Evolutionary conservation across 257 asterid species (phyloP).

Genomic region (Datura wrightii): DNA sequence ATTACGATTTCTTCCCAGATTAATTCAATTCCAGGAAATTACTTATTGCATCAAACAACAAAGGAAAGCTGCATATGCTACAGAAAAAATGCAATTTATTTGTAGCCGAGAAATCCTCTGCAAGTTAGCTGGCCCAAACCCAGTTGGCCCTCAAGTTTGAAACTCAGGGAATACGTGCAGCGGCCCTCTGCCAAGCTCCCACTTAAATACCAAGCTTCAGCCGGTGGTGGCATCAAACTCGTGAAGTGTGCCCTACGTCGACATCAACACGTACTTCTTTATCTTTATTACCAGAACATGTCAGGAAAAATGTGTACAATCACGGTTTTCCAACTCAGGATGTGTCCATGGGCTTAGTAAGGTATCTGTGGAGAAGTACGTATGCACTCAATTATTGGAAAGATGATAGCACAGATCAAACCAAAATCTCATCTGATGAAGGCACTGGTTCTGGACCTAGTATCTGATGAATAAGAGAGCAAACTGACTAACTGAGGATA

Average conservation of each 20-base stretch:
- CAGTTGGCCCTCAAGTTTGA: constrained; percentile 12
- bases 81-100: background rate
- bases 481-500: constrained; percentile 2
- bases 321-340: background rate
- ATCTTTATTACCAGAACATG: background rate
- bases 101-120: background rate
- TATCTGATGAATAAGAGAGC: background rate
- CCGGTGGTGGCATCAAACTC: background rate
- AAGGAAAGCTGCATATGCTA: constrained; percentile 22
- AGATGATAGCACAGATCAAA: constrained; percentile 16
- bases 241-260: background rate
- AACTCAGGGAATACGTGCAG: background rate
- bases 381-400: background rate
- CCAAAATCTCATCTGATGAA: constrained; percentile 20
- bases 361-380: background rate
- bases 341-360: background rate
- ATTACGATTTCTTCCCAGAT: background rate
- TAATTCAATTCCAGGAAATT: background rate
- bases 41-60: background rate
- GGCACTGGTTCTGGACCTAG: constrained; percentile 16
- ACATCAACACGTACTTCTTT: background rate
- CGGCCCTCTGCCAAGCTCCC: background rate
- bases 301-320: background rate
- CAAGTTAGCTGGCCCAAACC: background rate
- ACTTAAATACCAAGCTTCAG: constrained; percentile 19